phyloP scores from a whole-genome alignment of 2,329 filamentous ascomycete species.

The Claviceps spartinae region DNA sequence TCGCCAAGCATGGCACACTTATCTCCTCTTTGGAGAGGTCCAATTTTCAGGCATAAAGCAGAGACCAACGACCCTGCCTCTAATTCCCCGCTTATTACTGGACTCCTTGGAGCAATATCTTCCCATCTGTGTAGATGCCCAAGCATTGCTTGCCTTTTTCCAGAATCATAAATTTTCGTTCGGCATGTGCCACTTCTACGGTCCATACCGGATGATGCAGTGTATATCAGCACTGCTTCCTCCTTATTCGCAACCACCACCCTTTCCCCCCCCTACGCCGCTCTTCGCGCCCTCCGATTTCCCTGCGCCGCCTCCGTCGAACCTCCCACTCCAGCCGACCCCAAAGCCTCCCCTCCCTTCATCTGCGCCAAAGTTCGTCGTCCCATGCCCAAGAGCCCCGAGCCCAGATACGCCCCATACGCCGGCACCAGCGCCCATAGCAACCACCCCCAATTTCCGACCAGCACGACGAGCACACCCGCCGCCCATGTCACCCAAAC shows the following conservation, averaged over 20 bases:
- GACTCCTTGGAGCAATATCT: too few species aligned
- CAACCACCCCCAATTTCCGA: conserved; percentile 65
- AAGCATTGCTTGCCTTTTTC: too few species aligned
- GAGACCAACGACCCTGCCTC: too few species aligned
- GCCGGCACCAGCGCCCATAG: conserved; percentile 42
- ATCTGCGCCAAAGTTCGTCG: conserved; percentile 38
- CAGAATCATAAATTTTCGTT: too few species aligned
- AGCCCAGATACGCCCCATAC: conserved; percentile 41
- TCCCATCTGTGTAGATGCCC: too few species aligned
- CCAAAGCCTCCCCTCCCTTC: conserved; percentile 16
- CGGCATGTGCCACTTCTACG: too few species aligned
- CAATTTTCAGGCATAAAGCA: too few species aligned
- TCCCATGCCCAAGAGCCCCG: conserved; percentile 38
- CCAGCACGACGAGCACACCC: conserved; percentile 54
- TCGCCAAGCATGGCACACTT: too few species aligned
- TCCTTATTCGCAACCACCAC: background rate
- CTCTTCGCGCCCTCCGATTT: conserved; percentile 42
- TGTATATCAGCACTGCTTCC: too few species aligned
- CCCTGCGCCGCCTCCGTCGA: conserved; percentile 22
- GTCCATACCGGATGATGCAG: too few species aligned
- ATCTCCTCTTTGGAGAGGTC: too few species aligned
- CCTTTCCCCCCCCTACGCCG: conserved; percentile 24
- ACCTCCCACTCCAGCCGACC: conserved; percentile 11
- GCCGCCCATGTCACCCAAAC: conserved; percentile 88
- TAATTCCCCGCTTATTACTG: too few species aligned